Conservation (phyloP, 108 stramenopile species). For the Epipyxis sp. region DNA sequence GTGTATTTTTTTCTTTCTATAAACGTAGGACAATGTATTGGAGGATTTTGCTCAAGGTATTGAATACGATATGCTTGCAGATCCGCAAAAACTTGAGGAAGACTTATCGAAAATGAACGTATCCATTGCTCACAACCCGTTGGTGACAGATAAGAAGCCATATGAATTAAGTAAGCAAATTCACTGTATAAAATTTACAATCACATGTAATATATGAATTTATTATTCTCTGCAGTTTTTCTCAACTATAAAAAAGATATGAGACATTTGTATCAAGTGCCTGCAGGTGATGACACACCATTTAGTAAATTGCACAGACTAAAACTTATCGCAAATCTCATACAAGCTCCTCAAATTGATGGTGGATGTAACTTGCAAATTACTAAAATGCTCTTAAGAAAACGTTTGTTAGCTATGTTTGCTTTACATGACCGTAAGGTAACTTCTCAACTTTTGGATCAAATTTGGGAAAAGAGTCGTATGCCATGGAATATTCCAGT, state of each 20-base stretch:
- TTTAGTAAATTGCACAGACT: conserved; percentile 22
- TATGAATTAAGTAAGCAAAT: background rate
- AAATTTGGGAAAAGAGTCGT: conserved; percentile 31
- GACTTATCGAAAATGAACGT: background rate
- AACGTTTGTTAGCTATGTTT: conserved; percentile 40
- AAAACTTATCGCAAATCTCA: conserved; percentile 36
- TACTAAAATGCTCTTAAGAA: conserved; percentile 38
- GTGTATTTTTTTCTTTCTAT: background rate
- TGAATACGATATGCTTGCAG: background rate
- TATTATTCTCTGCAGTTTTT: background rate
- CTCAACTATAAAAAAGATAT: too few relatives aligned
- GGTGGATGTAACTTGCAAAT: conserved; percentile 39
- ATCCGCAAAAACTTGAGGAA: background rate
- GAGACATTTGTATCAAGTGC: conserved; percentile 4
- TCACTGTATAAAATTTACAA: background rate
- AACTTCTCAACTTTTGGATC: conserved; percentile 25
- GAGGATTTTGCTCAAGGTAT: background rate
- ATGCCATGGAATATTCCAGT: conserved; percentile 45
- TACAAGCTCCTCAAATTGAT: conserved; percentile 14
- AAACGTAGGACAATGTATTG: background rate
- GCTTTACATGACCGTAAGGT: conserved; percentile 41
- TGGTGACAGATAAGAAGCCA: background rate
- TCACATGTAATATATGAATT: background rate
- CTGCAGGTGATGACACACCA: background rate
- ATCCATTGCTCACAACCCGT: too few relatives aligned